These are phyloP conservation scores for Sarocladiaceae sp. DNA, from an alignment of 2,329 filamentous ascomycete species.

Conservation along the genomic window DNA sequence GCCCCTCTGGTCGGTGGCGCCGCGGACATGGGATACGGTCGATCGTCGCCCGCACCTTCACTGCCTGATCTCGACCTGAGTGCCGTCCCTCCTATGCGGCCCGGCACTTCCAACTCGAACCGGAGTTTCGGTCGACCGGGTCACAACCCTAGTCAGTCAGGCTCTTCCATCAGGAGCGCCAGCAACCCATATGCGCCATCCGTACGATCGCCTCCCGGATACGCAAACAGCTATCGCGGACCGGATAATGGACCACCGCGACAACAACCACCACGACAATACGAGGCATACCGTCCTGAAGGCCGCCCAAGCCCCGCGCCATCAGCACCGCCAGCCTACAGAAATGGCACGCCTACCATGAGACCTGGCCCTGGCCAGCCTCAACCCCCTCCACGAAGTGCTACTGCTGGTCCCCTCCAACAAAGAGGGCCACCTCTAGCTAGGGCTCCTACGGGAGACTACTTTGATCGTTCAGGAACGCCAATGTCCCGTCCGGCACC, in stretches of 20 bases:
- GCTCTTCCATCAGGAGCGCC: slow-evolving; percentile 1
- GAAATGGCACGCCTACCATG: slow-evolving; percentile 18
- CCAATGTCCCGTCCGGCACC: slow-evolving; percentile 18
- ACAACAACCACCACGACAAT: slow-evolving; percentile 15
- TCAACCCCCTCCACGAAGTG: slow-evolving; percentile 26
- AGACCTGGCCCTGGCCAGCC: slow-evolving; percentile 21
- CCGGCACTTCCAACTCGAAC: slow-evolving; percentile 32
- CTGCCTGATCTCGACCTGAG: slow-evolving; percentile 23
- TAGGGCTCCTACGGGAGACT: not conserved
- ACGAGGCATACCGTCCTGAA: slow-evolving; percentile 26
- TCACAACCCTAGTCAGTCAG: slow-evolving; percentile 2
- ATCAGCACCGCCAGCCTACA: slow-evolving; percentile 21
- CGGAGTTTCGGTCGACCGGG: slow-evolving; percentile 21
- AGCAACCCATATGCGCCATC: not conserved
- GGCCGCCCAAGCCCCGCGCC: slow-evolving; percentile 29
- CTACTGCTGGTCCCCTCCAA: slow-evolving; percentile 33
- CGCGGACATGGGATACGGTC: slow-evolving; percentile 53
- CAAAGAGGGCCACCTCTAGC: slow-evolving; percentile 22
- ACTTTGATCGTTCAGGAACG: slow-evolving; percentile 15
- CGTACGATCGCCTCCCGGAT: slow-evolving; percentile 4
- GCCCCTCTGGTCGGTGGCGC: slow-evolving; percentile 58
- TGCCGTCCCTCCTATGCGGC: slow-evolving; percentile 24
- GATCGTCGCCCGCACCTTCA: slow-evolving; percentile 32
- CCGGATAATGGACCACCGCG: slow-evolving; percentile 11
- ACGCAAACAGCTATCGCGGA: slow-evolving; percentile 25